Conservation (phyloP, 208 protist genomes). For the Trypanosoma avium region DNA sequence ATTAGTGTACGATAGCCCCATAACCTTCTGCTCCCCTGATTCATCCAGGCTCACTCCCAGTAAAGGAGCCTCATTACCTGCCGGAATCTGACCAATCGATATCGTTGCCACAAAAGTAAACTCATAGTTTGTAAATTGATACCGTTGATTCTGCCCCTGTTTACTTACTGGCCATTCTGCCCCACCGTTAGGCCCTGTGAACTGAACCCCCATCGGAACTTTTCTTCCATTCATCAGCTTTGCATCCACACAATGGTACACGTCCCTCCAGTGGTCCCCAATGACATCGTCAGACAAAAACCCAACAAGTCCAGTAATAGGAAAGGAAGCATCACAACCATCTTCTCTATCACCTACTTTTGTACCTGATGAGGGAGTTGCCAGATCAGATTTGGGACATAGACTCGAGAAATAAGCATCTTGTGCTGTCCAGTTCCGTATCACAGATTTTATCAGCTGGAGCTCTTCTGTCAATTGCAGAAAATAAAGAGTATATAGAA, state of each 20-base stretch:
- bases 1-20: conserved; percentile 7
- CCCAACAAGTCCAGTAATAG: conserved; percentile 4
- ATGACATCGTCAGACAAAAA: neutral
- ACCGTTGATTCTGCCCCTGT: conserved; percentile 19
- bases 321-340: neutral
- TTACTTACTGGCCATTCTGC: conserved; percentile 10
- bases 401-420: neutral
- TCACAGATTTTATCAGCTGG: neutral
- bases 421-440: neutral
- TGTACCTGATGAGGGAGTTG: no score
- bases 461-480: neutral
- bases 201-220: neutral
- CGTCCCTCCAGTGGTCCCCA: neutral
- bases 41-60: conserved; percentile 6
- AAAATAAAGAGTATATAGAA: neutral
- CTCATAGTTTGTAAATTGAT: conserved; percentile 3
- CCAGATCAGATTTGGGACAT: neutral
- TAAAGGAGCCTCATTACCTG: neutral
- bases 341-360: neutral
- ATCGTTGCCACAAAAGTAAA: conserved; percentile 18
- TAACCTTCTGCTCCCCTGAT: neutral
- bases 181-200: neutral
- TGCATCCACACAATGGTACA: conserved; percentile 3
- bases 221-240: neutral
- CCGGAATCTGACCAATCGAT: neutral